Base-by-base conservation (phyloP, 208 protist genomes). In the Angomonas desouzai region DNA sequence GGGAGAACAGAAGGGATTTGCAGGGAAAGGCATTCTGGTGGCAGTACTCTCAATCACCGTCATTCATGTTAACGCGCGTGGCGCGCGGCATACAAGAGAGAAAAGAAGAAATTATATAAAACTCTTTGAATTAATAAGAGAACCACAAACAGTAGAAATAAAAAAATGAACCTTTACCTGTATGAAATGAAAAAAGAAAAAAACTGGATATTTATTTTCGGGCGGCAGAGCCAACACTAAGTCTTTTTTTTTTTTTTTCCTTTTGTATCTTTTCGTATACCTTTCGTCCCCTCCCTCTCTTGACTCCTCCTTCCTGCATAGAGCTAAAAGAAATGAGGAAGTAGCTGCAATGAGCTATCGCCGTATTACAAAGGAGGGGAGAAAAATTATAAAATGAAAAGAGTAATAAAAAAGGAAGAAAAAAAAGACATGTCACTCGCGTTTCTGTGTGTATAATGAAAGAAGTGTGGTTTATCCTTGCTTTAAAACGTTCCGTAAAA, bases 401-500 rank as follows among this genome's bases (percentile, higher is more conserved):
- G 45, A 68, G 57, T 72, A 43, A 69, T 36, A 49, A 64, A 67
- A 55, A 30, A 23, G 27, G 9, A 28, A 33, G 13, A 48, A 64
- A 32, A 29, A 63, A 75, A 34, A 51, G 27, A 10, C 55, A 7
- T 57, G 2, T 33, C 32, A 47, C 6, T 45, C 23, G 38, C 34
- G 28, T 56, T 33, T 71, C 29, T 64, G 30, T 66, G 48, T 62
- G 36, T 59, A 40, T 51, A 33, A 20, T 36, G 58, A 32, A 60
- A 67, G 45, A 23, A 59, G 51, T 18, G 23, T 57, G 30, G 11
- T n/a, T 3, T 7, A 32, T 4, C 25, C 10, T 4, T 33, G 3
- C 3, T 16, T 9, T 57, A 36, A 10, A 43, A 16, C 43, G 30
- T 20, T 55, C 9, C 20, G 20, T 55, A 23, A 18, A 23, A 25